phyloP scores from a whole-genome alignment of 2,329 filamentous ascomycete species.

The Gaeumannomyces tritici region DNA sequence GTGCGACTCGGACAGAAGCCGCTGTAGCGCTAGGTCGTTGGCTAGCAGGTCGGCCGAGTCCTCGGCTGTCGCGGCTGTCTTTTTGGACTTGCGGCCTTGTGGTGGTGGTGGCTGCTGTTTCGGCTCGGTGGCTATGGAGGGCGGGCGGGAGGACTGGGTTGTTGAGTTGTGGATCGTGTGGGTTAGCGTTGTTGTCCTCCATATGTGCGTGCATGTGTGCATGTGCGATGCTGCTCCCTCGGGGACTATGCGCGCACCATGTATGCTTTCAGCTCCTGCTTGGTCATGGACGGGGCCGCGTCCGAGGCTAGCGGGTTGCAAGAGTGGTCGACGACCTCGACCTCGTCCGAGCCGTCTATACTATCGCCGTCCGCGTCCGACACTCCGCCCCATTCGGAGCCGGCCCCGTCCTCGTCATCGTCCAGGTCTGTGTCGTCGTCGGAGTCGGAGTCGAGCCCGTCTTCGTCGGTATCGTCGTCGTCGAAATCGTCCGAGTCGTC shows the following conservation, averaged over 20 bases:
- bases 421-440: constrained; percentile 16
- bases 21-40: constrained; percentile 86
- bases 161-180: constrained; percentile 9
- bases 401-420: constrained; percentile 22
- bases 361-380: constrained; percentile 33
- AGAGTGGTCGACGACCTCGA: constrained; percentile 54
- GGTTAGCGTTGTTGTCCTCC: background rate
- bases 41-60: constrained; percentile 64
- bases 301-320: background rate
- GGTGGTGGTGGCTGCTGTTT: background rate
- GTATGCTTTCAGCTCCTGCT: constrained; percentile 67
- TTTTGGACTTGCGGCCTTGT: constrained; percentile 9
- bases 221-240: no score
- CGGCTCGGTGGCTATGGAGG: constrained; percentile 13
- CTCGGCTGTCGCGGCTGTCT: constrained; percentile 30
- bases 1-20: constrained; percentile 84
- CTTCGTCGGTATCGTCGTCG: constrained; percentile 11
- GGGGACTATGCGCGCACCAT: constrained; percentile 40
- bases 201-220: background rate
- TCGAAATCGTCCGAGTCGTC: constrained; percentile 29
- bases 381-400: constrained; percentile 53
- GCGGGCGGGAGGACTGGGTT: constrained; percentile 42
- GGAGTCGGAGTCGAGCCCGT: background rate
- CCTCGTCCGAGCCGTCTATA: constrained; percentile 14
- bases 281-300: constrained; percentile 38